Base-by-base conservation (phyloP, 768 basidiomycete genomes). In the Pholiota microspora region DNA sequence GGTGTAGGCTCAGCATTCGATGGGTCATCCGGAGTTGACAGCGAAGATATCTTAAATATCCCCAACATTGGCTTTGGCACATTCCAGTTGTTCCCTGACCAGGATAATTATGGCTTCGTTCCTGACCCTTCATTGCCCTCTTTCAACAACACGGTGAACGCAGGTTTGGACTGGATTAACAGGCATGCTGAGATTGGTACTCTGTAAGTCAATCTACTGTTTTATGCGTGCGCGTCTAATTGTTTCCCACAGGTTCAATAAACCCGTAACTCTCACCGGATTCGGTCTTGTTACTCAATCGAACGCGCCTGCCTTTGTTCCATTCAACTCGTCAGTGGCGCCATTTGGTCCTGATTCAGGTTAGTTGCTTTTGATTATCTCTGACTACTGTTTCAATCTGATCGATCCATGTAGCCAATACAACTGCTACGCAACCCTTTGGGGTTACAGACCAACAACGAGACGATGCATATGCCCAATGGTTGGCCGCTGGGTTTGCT, bases 41-140 rank as follows among this genome's bases (percentile, higher is more conserved):
- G 78, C 52, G 80, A 84, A 59, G 86, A 88, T 56, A 83, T 88
- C 48, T 56, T 76, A 51, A 80, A 68, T 57, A 83, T 84, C 53
- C 81, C 81, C 0, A 35, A 77, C 9, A 80, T 88, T 56, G 79
- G 76, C 5, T 86, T 85, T 59, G 70, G 75, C 28, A 73, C 81
- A 15, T 85, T 85, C 75, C 83, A 81, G 54, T 59, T 86, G 23
- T 87, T 88, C 77, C 86, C 87, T 16, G 85, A 89, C 62, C 87
- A 88, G 64, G 76, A 81, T 56, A 64, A 67, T 32, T 87, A 86
- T 59, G 78, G 70, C 27, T 54, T 74, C 21, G 29, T 40, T 13
- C 61, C 66, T 24, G 82, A 85, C 63, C 77, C 81, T 13, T 74
- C 70, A 55, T 65, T 82, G 48, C 68, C 79, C 38, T 59, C 77